Evolutionary conservation across 768 basidiomycete genomes (phyloP).

Genomic region (Pisolithus microcarpus): DNA sequence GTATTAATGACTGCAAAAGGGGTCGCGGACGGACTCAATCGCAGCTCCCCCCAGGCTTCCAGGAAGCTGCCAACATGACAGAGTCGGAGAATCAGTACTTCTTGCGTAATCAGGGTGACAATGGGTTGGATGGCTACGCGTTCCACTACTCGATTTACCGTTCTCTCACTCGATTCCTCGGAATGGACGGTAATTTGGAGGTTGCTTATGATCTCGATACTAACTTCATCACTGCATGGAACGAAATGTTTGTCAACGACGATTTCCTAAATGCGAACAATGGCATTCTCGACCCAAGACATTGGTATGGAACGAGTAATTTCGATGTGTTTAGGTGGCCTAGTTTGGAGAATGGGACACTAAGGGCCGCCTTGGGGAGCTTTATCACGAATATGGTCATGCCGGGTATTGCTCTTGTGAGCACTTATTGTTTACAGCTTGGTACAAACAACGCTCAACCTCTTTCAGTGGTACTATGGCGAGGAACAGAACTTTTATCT

Average conservation of each 20-base stretch:
- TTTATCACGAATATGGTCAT: constrained; percentile 76
- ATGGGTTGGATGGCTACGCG: constrained; percentile 70
- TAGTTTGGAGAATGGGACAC: constrained; percentile 75
- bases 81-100: constrained; percentile 64
- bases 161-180: constrained; percentile 75
- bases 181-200: constrained; percentile 92
- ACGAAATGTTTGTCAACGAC: constrained; percentile 82
- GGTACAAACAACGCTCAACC: not conserved
- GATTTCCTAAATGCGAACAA: constrained; percentile 74
- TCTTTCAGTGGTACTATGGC: constrained; percentile 66
- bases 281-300: constrained; percentile 67
- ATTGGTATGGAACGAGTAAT: constrained; percentile 90
- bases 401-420: constrained; percentile 79
- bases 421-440: constrained; percentile 9
- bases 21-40: constrained; percentile 84
- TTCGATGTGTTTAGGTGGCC: constrained; percentile 97
- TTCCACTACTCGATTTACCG: constrained; percentile 97
- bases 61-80: constrained; percentile 61
- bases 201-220: constrained; percentile 79
- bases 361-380: constrained; percentile 65
- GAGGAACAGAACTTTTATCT: constrained; percentile 90
- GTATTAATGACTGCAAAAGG: constrained; percentile 28
- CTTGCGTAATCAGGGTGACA: constrained; percentile 55
- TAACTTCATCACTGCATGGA: constrained; percentile 89
- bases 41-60: constrained; percentile 61